Conservation (phyloP, 2,329 filamentous ascomycete genomes). For the Pseudocercospora eumusae region DNA sequence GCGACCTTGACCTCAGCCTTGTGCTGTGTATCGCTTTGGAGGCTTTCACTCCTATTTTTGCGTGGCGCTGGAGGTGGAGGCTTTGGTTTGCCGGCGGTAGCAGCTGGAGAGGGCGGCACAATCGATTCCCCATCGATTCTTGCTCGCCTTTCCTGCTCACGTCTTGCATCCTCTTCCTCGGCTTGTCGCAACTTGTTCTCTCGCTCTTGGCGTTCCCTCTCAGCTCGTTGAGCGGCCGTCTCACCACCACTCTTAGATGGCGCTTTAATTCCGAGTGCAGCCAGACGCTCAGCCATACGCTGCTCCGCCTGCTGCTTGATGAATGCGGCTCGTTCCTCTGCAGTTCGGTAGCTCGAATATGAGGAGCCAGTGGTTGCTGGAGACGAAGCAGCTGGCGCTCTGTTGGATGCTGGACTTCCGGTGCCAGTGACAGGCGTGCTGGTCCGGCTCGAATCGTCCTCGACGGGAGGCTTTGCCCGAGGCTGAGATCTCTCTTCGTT, state of each 20-base stretch:
- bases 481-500: constrained; percentile 54
- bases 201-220: constrained; percentile 83
- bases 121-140: constrained; percentile 76
- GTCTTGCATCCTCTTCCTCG: constrained; percentile 87
- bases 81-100: constrained; percentile 45
- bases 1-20: constrained; percentile 62
- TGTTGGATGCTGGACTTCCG: constrained; percentile 36
- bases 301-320: constrained; percentile 97
- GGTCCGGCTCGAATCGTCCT: constrained; percentile 36
- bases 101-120: constrained; percentile 57
- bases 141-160: constrained; percentile 83
- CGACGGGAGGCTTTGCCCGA: constrained; percentile 21
- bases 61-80: constrained; percentile 70
- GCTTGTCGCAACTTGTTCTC: constrained; percentile 85
- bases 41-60: constrained; percentile 62
- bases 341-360: constrained; percentile 82
- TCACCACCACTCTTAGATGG: constrained; percentile 73
- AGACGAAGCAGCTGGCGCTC: constrained; percentile 41
- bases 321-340: constrained; percentile 90
- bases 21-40: constrained; percentile 56
- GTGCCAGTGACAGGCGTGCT: constrained; percentile 33
- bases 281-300: constrained; percentile 93
- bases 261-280: constrained; percentile 86
- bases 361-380: constrained; percentile 59
- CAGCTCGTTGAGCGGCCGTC: constrained; percentile 76